phyloP scores from a whole-genome alignment of 805 yeast species.

The Wickerhamomyces strasburgensis region DNA sequence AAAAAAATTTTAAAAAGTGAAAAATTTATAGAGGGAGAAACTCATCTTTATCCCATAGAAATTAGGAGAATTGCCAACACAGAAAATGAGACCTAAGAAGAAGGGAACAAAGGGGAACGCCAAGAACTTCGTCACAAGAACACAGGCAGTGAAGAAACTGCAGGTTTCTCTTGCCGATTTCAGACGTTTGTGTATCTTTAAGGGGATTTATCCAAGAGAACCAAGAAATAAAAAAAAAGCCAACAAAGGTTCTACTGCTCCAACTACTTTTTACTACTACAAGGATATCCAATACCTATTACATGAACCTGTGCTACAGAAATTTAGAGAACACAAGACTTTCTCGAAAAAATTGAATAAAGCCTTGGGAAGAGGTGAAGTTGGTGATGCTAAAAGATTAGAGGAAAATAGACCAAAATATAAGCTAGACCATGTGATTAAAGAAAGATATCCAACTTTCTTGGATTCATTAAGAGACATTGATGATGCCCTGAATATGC shows the following conservation, averaged over 20 bases:
- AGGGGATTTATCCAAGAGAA: constrained; percentile 96
- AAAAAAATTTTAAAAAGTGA: neutral
- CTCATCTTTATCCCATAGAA: too few species aligned
- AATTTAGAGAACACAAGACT: constrained; percentile 93
- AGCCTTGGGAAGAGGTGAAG: constrained; percentile 90
- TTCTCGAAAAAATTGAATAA: constrained; percentile 86
- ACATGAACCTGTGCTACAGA: constrained; percentile 90
- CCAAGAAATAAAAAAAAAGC: constrained; percentile 95
- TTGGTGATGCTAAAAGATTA: constrained; percentile 78
- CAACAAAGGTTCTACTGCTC: constrained; percentile 96
- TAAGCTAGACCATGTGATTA: constrained; percentile 83
- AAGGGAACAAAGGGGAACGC: constrained; percentile 86
- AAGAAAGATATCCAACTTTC: constrained; percentile 94
- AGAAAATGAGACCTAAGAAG: constrained; percentile 48
- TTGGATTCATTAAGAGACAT: constrained; percentile 87
- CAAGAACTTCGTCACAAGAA: constrained; percentile 85
- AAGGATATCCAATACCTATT: constrained; percentile 92
- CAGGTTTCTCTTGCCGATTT: constrained; percentile 95
- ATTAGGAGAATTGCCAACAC: too few species aligned
- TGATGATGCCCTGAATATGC: constrained; percentile 94
- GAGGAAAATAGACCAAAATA: constrained; percentile 80
- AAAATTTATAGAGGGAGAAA: neutral
- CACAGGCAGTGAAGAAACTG: constrained; percentile 87
- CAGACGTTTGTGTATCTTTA: constrained; percentile 94
- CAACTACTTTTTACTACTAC: constrained; percentile 87